Percentiles rank a stretch among this genome's conserved stretches.
phyloP scores from a whole-genome alignment of 495 filamentous ascomycete genomes.

The Neurospora sp. region DNA sequence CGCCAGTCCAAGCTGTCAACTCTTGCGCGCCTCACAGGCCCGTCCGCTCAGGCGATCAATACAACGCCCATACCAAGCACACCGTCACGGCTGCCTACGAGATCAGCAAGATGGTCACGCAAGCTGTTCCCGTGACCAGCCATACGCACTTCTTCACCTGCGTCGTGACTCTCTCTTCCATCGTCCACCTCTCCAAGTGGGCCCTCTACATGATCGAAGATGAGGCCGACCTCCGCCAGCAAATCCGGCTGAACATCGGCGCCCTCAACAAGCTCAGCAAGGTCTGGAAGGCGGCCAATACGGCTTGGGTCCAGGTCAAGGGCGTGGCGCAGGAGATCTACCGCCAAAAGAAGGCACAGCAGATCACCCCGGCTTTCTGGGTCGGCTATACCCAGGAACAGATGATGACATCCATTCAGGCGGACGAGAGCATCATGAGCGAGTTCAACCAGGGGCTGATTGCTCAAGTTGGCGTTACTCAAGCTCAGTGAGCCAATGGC shows the following conservation, averaged over 20 bases:
- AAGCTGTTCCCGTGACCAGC: constrained; percentile 58
- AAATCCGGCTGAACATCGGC: constrained; percentile 71
- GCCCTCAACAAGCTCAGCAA: constrained; percentile 63
- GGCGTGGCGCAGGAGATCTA: constrained; percentile 60
- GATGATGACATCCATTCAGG: constrained; percentile 42
- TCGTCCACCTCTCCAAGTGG: constrained; percentile 54
- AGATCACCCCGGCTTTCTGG: constrained; percentile 42
- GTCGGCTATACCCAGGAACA: constrained; percentile 42
- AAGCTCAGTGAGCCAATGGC: not conserved
- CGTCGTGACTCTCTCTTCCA: constrained; percentile 58
- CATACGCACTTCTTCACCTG: constrained; percentile 90
- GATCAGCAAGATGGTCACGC: constrained; percentile 66
- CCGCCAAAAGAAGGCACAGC: constrained; percentile 43
- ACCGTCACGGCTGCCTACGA: constrained; percentile 68
- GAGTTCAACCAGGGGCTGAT: constrained; percentile 32
- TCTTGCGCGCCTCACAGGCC: constrained; percentile 48
- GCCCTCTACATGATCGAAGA: constrained; percentile 45
- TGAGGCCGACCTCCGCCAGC: constrained; percentile 67
- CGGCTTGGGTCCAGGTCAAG: constrained; percentile 63
- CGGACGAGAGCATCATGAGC: constrained; percentile 45
- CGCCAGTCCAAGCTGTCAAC: constrained; percentile 41
- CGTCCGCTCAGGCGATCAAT: constrained; percentile 44
- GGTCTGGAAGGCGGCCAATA: constrained; percentile 70
- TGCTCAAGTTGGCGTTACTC: not conserved
- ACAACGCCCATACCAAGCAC: constrained; percentile 68